phyloP scores from a whole-genome alignment of 768 basidiomycete species.

The Leccinum olivaceopallidum region DNA sequence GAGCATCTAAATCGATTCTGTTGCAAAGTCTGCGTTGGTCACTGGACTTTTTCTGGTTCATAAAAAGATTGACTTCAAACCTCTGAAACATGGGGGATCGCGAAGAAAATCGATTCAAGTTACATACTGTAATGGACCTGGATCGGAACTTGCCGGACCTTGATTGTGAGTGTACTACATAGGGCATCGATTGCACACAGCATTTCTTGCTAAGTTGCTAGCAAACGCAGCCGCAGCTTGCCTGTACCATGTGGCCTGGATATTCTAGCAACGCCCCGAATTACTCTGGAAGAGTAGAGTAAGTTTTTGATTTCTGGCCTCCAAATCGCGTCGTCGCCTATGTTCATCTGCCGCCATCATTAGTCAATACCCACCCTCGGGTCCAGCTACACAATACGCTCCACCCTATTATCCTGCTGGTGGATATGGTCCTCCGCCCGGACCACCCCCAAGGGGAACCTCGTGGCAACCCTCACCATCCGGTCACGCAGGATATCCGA shows the following conservation, averaged over 20 bases:
- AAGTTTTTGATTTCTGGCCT: constrained; percentile 4
- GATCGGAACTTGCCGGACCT: not conserved
- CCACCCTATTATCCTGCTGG: constrained; percentile 13
- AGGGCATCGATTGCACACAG: not conserved
- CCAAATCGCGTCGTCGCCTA: not conserved
- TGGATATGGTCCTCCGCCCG: constrained; percentile 16
- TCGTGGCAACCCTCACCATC: not conserved
- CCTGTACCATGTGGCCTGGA: constrained; percentile 3
- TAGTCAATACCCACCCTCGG: constrained; percentile 39
- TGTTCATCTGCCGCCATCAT: constrained; percentile 6
- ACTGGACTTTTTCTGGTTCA: too few species aligned
- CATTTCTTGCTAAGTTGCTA: not conserved
- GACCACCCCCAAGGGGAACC: constrained; percentile 17
- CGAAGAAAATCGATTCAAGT: too few species aligned
- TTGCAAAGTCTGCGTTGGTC: too few species aligned
- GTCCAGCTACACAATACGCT: constrained; percentile 4
- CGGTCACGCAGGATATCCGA: constrained; percentile 10
- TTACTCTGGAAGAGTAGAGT: constrained; percentile 11
- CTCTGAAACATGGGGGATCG: too few species aligned
- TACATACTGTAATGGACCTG: too few species aligned
- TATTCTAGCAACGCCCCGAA: constrained; percentile 7
- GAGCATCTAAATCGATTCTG: too few species aligned
- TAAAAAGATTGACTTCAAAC: too few species aligned
- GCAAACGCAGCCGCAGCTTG: not conserved
- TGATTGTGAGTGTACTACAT: too few species aligned